Conservation (phyloP, 495 filamentous ascomycete species). For the Talaromyces borbonicus region DNA sequence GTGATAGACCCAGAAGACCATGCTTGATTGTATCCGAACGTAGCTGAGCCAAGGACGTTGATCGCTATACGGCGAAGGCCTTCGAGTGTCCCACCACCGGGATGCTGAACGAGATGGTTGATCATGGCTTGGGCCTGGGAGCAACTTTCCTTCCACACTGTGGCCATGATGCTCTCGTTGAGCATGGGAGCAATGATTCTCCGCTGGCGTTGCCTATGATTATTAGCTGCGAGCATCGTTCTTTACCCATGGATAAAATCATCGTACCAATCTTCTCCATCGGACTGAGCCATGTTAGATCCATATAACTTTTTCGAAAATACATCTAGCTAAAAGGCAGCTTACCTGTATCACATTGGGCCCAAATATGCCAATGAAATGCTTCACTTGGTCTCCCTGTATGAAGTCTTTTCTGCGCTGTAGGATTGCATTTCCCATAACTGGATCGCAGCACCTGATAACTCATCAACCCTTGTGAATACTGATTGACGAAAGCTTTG, state of each 20-base stretch:
- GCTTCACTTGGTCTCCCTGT: constrained; percentile 13
- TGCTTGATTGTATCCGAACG: constrained; percentile 22
- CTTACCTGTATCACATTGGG: constrained; percentile 20
- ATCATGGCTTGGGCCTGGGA: constrained; percentile 24
- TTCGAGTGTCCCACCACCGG: constrained; percentile 15
- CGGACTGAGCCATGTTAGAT: constrained; percentile 6
- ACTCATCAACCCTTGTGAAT: constrained; percentile 4
- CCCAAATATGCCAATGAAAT: constrained; percentile 20
- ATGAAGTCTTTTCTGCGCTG: constrained; percentile 22
- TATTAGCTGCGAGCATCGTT: no score
- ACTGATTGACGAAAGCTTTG: background rate
- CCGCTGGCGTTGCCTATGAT: constrained; percentile 27
- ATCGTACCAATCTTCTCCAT: constrained; percentile 18
- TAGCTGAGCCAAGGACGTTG: constrained; percentile 31
- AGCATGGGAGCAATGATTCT: constrained; percentile 28
- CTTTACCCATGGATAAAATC: background rate
- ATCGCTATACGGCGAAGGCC: constrained; percentile 25
- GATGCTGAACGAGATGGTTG: constrained; percentile 13
- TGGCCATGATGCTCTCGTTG: constrained; percentile 26
- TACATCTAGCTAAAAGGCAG: background rate
- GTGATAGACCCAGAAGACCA: constrained; percentile 17
- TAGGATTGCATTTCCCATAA: constrained; percentile 13
- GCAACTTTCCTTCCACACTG: constrained; percentile 27
- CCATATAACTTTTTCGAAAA: background rate
- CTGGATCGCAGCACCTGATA: constrained; percentile 11